Base-by-base conservation (phyloP, 2,329 filamentous ascomycete species). In the Dactylellina leptospora region DNA sequence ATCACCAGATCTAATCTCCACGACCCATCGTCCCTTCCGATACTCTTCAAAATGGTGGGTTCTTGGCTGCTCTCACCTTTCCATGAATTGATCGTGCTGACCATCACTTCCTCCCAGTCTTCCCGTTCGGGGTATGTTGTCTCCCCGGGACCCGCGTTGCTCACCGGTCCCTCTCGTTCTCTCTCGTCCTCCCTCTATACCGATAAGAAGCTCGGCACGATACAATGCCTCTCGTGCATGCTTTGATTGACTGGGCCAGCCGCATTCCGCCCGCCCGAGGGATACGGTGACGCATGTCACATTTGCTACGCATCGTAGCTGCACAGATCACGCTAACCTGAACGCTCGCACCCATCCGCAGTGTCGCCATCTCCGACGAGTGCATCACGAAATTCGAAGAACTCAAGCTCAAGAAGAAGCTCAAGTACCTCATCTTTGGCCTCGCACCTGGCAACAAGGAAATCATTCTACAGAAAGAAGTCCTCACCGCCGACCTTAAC, bases 351-450 rank as follows among this genome's bases (percentile, higher is more conserved):
- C 2, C 13, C n/a, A n/a, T n/a, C 8, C 10, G n/a, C 40, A 77
- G 76, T 75, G 75, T 77, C 62, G 70, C 58, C 22, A 53, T 77
- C 36, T 11, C 30, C 87, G 80, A 80, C 80, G 71, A 76, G 1
- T 76, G 75, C 51, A 36, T 85, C 77, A 78, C 78, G 66, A 80
- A 81, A 75, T 93, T 89, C 86, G 92, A 93, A 82, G 88, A 93
- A 77, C 86, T 93, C 76, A 93, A 93, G 87, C 87, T 92, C 77
- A 84, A 82, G 82, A 92, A 92, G 83, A 87, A 87, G 84, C 78
- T 80, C 77, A 93, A 92, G 83, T 96, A 86, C 85, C 89, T 95
- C 83, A 87, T 95, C 85, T 93, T 86, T 88, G 92, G 92, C 85
- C 87, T 95, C 80, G 89, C 88, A 75, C 90, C 93, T 82, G 86